Base-by-base conservation (phyloP, 176 grass and related monocot genomes). In the Miscanthus lutarioriparius region DNA sequence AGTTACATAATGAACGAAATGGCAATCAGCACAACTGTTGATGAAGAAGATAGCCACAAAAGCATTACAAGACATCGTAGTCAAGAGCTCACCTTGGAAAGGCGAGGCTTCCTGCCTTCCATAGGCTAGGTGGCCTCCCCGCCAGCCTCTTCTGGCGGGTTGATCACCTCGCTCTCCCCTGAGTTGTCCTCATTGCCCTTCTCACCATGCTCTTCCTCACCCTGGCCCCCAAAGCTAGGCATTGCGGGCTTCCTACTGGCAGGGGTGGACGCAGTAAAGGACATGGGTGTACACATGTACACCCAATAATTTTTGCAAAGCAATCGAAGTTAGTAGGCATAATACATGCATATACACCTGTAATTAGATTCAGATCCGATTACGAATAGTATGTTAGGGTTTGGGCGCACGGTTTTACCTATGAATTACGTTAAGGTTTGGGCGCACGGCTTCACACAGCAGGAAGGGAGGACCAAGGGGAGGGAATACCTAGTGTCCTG, bases 91-190 rank as follows among this genome's bases (percentile, higher is more conserved):
- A 88, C 90, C 86, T 88, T 88, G 51, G 82, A 40, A 70, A 70
- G 44, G 27, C 23, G 61, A 64, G 58, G 25, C 67, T 87, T 91
- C 54, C 30, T 78, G 67, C 78, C 69, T 56, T 83, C 86, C 7
- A 51, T 43, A 26, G 85, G 82, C 1, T 83, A 86, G 82, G 74
- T 88, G 37, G 90, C 83, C 72, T 88, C 90, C 48, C 86, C 82
- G 12, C 79, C 62, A 0, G 30, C 67, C 44, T 88, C 90, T 68
- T 91, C 89, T 0, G 41, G 79, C n/a, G 78, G 86, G 67, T 91
- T 91, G 86, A 91, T 88, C 78, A 88, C 82, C 66, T 88, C 90
- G 13, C 85, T 88, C 81, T 88, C 85, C 51, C 85, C 81, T 1
- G 81, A 88, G 39, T 77, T 67, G 19, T 84, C 82, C 26, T 77